Conservation (phyloP, 140 eudicot species). For the Cichorium intybus region DNA sequence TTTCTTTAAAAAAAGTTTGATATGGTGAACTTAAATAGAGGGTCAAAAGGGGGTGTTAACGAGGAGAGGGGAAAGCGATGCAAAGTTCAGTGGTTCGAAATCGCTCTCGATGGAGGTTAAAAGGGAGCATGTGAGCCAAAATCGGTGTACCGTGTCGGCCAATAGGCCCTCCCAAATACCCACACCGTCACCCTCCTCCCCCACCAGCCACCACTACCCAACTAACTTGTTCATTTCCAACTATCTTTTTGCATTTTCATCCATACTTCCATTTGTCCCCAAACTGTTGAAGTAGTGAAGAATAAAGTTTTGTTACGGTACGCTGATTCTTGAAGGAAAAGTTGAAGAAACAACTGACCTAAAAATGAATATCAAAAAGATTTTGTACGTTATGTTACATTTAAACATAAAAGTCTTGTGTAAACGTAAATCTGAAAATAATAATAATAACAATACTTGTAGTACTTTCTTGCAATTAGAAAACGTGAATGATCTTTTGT, state of each 20-base stretch:
- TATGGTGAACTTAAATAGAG: constrained; percentile 22
- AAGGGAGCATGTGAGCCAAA: constrained; percentile 27
- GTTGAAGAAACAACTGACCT: background rate
- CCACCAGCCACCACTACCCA: background rate
- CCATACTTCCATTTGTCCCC: background rate
- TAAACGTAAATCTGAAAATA: too few relatives aligned
- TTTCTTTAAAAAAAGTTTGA: background rate
- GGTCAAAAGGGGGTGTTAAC: constrained; percentile 23
- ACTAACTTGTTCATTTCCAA: background rate
- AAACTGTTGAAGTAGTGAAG: too few relatives aligned
- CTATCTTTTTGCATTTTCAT: background rate
- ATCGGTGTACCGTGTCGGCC: constrained; percentile 33
- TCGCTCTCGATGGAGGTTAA: constrained; percentile 22
- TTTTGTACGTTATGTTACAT: background rate
- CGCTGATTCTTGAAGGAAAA: too few relatives aligned
- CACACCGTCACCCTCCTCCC: background rate
- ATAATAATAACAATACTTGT: too few relatives aligned
- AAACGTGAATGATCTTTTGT: too few relatives aligned
- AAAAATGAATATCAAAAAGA: too few relatives aligned
- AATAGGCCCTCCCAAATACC: background rate
- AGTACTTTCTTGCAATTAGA: too few relatives aligned
- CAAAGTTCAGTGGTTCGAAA: constrained; percentile 24
- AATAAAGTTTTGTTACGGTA: too few relatives aligned
- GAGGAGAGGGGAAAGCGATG: constrained; percentile 19
- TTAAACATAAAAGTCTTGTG: too few relatives aligned